Base-by-base conservation (phyloP, 192 early-diverging fungal genomes). In the Coemansia nantahalensis region DNA sequence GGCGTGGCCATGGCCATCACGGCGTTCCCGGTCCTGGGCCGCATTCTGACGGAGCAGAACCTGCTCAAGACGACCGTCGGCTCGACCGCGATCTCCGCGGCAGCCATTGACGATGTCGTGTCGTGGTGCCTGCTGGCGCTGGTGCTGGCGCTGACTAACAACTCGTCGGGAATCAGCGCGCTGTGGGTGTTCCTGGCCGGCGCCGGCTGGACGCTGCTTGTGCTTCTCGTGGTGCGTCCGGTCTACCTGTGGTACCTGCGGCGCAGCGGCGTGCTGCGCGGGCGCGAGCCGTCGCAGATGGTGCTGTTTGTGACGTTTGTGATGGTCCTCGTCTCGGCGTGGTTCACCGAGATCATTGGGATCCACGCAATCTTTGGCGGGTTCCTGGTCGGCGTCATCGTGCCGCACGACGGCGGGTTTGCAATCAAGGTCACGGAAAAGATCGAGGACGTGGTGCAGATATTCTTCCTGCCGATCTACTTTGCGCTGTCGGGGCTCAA, bases 321-420 rank as follows among this genome's bases (percentile, higher is more conserved):
- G 17, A 40, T 91, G 19, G 84, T 90, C 5, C 57, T 90, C 22
- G 51, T 78, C 22, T 90, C 86, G 33, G 85, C 88, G 2, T 92
- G 83, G 65, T 83, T 96, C 38, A 94, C 93, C 0, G 81, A 90
- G 39, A 79, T 85, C 36, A 89, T 90, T 55, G 95, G 95, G 24
- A 84, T 98, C 32, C 90, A 98, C 67, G 77, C 87, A 19, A 94
- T 98, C 57, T 98, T 98, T 83, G 95, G 95, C 31, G 90, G 82
- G 4, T 96, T 96, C 56, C 38, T 98, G 7, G 79, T 84, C 8
- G 94, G 95, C 13, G 78, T 93, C 21, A 88, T 93, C 32, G 78
- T 88, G 17, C 95, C 95, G 5, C 91, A 94, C 64, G 88, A 93
- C 38, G 79, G 82, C 51, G 89, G 91, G n/a, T 89, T 98, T 54